These are phyloP conservation scores for Hymenoscyphus albidus DNA, from an alignment of 2,329 filamentous ascomycete species.

Conservation along the genomic window DNA sequence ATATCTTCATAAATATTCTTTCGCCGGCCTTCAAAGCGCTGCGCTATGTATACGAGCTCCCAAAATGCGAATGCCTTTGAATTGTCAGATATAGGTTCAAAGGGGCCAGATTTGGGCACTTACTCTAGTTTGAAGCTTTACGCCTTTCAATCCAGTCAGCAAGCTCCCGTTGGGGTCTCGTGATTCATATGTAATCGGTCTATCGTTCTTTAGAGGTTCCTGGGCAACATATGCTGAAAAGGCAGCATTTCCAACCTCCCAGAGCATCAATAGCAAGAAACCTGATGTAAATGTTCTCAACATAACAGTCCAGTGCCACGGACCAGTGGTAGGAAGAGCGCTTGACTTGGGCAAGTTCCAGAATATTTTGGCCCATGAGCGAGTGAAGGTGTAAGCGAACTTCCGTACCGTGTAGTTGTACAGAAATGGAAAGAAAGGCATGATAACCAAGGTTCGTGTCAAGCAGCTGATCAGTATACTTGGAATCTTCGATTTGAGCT, in stretches of 20 bases:
- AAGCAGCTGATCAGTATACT: slow-evolving; percentile 34
- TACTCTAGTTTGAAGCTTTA: slow-evolving; percentile 73
- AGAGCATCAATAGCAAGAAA: slow-evolving; percentile 64
- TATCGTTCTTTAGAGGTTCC: slow-evolving; percentile 78
- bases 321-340: slow-evolving; percentile 56
- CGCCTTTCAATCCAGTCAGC: slow-evolving; percentile 76
- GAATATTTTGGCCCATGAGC: slow-evolving; percentile 67
- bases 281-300: slow-evolving; percentile 58
- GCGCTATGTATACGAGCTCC: slow-evolving; percentile 80
- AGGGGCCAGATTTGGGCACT: slow-evolving; percentile 25
- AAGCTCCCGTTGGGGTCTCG: slow-evolving; percentile 91
- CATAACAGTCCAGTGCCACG: slow-evolving; percentile 53
- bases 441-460: slow-evolving; percentile 38
- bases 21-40: slow-evolving; percentile 65
- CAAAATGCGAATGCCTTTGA: slow-evolving; percentile 79
- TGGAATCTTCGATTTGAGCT: slow-evolving; percentile 37
- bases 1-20: slow-evolving; percentile 84
- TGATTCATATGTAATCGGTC: slow-evolving; percentile 77
- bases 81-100: slow-evolving; percentile 17
- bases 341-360: slow-evolving; percentile 72
- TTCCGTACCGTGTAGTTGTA: slow-evolving; percentile 53
- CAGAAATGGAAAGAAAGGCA: slow-evolving; percentile 38
- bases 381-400: slow-evolving; percentile 63
- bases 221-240: slow-evolving; percentile 79
- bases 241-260: slow-evolving; percentile 71